Evolutionary conservation across 106 monocot genomes (phyloP), one percentile per base, ranked within the genome.

Genomic region (Platanthera zijinensis): DNA sequence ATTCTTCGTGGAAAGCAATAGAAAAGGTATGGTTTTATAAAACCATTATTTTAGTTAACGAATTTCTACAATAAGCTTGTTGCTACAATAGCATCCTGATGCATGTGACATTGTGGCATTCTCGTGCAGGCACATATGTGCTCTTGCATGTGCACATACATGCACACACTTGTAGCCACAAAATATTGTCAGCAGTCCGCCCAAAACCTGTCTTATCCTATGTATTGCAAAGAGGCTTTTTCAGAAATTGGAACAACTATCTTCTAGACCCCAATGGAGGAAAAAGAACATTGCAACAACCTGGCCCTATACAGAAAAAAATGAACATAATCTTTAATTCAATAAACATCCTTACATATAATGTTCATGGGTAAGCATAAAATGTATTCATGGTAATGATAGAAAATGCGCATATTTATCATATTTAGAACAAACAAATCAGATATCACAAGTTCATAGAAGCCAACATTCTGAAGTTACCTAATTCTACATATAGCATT

Each of bases 1-100:
- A 81, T 81, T 74, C 93, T 84, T 93, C 87, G 76, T 97, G 96
- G 93, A 59, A 82, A 85, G 96, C 93, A 61, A 91, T 97, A 74
- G 75, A 89, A 50, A 91, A 97, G 96, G 96, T 97, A 86, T 70
- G 70, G 5, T 46, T 46, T 70, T 46, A 46, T 67, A 17, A 17
- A 70, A 48, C 46, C 47, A 48, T 17, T 12, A 48, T 48, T 14
- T 15, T 48, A n/a, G 6, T 70, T 48, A 25, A n/a, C 48, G 67
- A 67, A 67, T 67, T 47, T 1, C 70, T 70, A 48, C 8, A 70
- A 14, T n/a, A 7, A 70, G 48, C 12, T 70, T 48, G 13, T 45
- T 45, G 69, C n/a, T 70, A 70, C 5, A 70, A 70, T 48, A 70
- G 67, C 3, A 10, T 22, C 11, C 11, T 67, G 32, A 67, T 67